Conservation (phyloP, 2,329 filamentous ascomycete species). For the Epichloe gansuensis region DNA sequence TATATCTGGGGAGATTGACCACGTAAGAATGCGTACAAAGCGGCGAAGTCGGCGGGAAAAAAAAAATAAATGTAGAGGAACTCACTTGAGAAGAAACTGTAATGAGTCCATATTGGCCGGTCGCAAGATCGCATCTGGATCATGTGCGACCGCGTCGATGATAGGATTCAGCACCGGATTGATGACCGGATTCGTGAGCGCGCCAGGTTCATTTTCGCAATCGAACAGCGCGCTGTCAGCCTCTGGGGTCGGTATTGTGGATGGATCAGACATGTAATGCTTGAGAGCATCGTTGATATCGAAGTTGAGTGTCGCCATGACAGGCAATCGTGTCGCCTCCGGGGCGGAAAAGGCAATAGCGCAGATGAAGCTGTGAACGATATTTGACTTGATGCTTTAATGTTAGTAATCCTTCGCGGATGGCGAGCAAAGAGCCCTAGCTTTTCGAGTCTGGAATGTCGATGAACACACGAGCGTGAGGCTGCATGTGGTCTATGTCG, state of each 20-base stretch:
- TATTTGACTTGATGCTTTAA: neutral
- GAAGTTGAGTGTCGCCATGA: constrained; percentile 69
- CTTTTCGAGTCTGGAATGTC: neutral
- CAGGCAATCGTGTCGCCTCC: constrained; percentile 17
- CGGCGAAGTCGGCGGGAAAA: neutral
- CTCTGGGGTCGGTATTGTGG: constrained; percentile 70
- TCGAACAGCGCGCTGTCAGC: constrained; percentile 74
- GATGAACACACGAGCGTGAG: neutral
- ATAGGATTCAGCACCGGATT: constrained; percentile 84
- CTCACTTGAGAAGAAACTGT: constrained; percentile 94
- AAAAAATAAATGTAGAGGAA: constrained; percentile 8
- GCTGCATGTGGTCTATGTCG: neutral
- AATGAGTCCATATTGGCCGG: constrained; percentile 77
- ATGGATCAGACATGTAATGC: constrained; percentile 88
- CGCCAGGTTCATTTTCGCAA: constrained; percentile 83
- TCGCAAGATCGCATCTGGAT: constrained; percentile 74
- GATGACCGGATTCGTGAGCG: constrained; percentile 63
- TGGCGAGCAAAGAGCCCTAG: neutral
- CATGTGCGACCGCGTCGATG: constrained; percentile 82
- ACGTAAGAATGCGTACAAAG: neutral
- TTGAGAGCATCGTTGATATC: constrained; percentile 96
- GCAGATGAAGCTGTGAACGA: neutral
- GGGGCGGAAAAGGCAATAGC: constrained; percentile 6
- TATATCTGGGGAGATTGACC: constrained; percentile 57
- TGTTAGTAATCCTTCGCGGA: neutral